Evolutionary conservation across 495 filamentous ascomycete species (phyloP).

Genomic region (Aspergillus bridgeri): DNA sequence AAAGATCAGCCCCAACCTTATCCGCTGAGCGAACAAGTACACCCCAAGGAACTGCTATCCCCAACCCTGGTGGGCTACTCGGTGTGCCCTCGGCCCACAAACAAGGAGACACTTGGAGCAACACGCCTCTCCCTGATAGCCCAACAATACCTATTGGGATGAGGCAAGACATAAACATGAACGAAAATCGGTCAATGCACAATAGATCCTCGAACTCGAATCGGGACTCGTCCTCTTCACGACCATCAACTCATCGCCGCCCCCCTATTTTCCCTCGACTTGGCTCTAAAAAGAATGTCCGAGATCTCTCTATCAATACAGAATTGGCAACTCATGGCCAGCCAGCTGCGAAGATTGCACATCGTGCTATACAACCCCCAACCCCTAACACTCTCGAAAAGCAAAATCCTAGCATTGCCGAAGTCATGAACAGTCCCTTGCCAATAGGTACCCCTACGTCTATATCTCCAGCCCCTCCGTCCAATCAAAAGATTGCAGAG

Average conservation of each 20-base stretch:
- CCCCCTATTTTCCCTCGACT: constrained; percentile 12
- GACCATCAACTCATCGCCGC: constrained; percentile 5
- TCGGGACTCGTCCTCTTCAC: constrained; percentile 13
- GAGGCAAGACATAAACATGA: constrained; percentile 7
- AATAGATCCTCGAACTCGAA: constrained; percentile 10
- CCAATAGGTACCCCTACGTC: constrained; percentile 25
- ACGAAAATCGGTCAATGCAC: constrained; percentile 7
- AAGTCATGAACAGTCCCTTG: constrained; percentile 44
- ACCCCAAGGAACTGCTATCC: constrained; percentile 11
- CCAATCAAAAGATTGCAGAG: constrained; percentile 33
- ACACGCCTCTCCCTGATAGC: constrained; percentile 40
- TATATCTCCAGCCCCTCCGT: constrained; percentile 19
- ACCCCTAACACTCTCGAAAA: constrained; percentile 32
- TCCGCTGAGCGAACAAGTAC: constrained; percentile 18
- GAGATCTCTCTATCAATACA: constrained; percentile 44
- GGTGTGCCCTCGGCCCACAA: constrained; percentile 40
- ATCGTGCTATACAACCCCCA: constrained; percentile 42
- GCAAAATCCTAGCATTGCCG: constrained; percentile 39
- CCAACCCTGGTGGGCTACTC: constrained; percentile 22
- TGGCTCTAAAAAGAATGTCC: constrained; percentile 36
- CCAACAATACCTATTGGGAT: constrained; percentile 34
- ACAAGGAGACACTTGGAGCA: constrained; percentile 36
- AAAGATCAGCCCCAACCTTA: constrained; percentile 35
- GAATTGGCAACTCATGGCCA: constrained; percentile 32
- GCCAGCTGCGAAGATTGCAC: constrained; percentile 30